Conservation (phyloP, 495 filamentous ascomycete genomes). For the Annulohypoxylon nitens region DNA sequence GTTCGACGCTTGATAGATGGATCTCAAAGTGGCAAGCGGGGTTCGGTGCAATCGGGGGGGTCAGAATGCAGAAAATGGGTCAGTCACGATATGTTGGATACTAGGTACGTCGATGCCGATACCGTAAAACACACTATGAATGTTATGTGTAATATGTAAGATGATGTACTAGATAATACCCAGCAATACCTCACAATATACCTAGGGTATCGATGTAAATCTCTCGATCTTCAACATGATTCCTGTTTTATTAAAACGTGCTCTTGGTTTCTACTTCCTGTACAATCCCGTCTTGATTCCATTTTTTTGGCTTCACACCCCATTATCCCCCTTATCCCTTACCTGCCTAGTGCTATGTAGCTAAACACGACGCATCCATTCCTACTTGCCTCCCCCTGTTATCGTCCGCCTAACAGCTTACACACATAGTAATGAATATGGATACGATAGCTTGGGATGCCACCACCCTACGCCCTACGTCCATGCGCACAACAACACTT, state of each 20-base stretch:
- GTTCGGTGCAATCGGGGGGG: conserved; percentile 34
- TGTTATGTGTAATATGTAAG: not conserved
- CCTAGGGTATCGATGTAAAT: not conserved
- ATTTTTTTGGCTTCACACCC: conserved; percentile 20
- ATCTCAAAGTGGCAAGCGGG: conserved; percentile 34
- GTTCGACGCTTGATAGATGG: conserved; percentile 23
- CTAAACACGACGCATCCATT: conserved; percentile 19
- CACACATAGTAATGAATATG: not conserved
- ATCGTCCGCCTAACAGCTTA: not conserved
- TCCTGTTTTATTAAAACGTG: conserved; percentile 26
- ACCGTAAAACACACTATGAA: not conserved
- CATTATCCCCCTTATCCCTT: conserved; percentile 4
- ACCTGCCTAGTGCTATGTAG: conserved; percentile 23
- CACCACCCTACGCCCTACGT: conserved; percentile 8
- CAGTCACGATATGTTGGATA: not conserved
- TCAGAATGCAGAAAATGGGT: conserved; percentile 1
- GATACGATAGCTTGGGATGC: not conserved
- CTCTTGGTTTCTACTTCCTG: conserved; percentile 16
- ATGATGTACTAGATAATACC: conserved; percentile 11
- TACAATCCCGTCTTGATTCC: conserved; percentile 28
- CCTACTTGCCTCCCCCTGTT: conserved; percentile 2
- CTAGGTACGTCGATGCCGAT: not conserved
- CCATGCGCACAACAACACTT: conserved; percentile 2
- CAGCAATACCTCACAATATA: not conserved
- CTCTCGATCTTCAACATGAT: conserved; percentile 21